Base-by-base conservation (phyloP, 2,329 filamentous ascomycete genomes). In the Pyrenochaeta sp. region DNA sequence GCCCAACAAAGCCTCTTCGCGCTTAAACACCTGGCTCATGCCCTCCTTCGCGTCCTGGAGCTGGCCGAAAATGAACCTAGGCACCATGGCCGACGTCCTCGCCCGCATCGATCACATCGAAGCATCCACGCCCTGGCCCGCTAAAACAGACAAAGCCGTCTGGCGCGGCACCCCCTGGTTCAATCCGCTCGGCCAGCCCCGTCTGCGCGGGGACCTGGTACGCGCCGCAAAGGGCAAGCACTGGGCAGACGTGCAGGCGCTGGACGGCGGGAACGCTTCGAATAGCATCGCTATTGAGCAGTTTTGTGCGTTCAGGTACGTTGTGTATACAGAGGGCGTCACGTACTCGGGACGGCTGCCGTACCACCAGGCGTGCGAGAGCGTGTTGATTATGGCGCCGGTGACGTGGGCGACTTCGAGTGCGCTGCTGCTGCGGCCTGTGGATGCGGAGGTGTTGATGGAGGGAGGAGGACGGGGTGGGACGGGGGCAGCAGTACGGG, bases 91-190 rank as follows among this genome's bases (percentile, higher is more conserved):
- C 23, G 41, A 39, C 18, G 28, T 38, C 11, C 36, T 60, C 2
- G 11, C 32, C 3, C 37, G 48, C 6, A 53, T 58, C 21, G 32
- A 29, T 1, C 15, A 14, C 11, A 28, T 58, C 8, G 55, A 58
- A 34, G 3, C 11, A 2, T 21, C 19, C 22, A 47, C 34, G 6
- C 15, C 41, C 1, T 59, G 41, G 31, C 35, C 35, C 4, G 15
- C 42, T 11, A 63, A 63, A 37, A 37, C 40, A 3, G 46, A 50
- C 17, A 55, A 51, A 35, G 50, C 36, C 6, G 44, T 60, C 9
- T 63, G 60, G 60, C 30, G 60, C 21, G 58, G 58, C 1, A 60
- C 60, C 6, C 40, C 40, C 7, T 60, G 53, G 53, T 60, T 60
- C 42, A 61, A 59, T 37, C 55, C 40, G 14, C 30, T 50, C 22